These are phyloP conservation scores for Dactylellina drechsleri DNA, from an alignment of 2,329 filamentous ascomycete species.

Conservation along the genomic window DNA sequence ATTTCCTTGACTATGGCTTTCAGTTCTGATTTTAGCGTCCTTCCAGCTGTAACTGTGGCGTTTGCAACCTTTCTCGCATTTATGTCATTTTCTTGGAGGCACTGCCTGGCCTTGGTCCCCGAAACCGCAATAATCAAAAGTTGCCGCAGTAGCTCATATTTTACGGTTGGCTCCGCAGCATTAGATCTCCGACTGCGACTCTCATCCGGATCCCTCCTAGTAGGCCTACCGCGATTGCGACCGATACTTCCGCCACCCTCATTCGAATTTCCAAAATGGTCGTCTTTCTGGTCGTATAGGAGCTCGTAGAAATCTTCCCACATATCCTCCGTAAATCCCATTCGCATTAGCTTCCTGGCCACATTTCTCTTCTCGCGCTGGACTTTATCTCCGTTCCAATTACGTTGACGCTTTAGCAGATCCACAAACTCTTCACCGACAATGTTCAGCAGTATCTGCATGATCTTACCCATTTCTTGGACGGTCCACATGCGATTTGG, in stretches of 20 bases:
- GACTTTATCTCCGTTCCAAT: constrained; percentile 19
- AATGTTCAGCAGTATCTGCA: constrained; percentile 32
- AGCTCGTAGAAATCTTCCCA: constrained; percentile 34
- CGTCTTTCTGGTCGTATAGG: constrained; percentile 1
- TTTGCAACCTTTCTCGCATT: constrained; percentile 2
- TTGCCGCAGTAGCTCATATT: constrained; percentile 37
- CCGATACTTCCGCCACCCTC: constrained; percentile 13
- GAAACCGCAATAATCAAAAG: constrained; percentile 23
- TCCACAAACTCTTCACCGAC: constrained; percentile 22
- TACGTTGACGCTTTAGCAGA: constrained; percentile 2
- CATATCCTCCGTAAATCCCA: constrained; percentile 26
- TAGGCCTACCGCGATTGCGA: constrained; percentile 40
- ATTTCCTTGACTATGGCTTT: constrained; percentile 14
- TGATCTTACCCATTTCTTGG: constrained; percentile 28
- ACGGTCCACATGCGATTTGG: constrained; percentile 28
- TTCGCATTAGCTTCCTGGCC: constrained; percentile 18
- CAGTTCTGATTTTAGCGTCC: constrained; percentile 24
- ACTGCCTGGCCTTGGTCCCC: constrained; percentile 5
- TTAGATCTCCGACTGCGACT: constrained; percentile 45
- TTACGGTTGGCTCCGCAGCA: constrained; percentile 27
- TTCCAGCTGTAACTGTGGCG: constrained; percentile 23
- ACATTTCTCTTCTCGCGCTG: constrained; percentile 8
- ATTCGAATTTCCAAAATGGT: neutral
- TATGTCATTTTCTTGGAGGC: constrained; percentile 23
- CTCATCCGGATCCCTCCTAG: neutral